Evolutionary conservation across 768 basidiomycete species (phyloP), one percentile per base, ranked within the genome.

Genomic region (Boletus edulis): DNA sequence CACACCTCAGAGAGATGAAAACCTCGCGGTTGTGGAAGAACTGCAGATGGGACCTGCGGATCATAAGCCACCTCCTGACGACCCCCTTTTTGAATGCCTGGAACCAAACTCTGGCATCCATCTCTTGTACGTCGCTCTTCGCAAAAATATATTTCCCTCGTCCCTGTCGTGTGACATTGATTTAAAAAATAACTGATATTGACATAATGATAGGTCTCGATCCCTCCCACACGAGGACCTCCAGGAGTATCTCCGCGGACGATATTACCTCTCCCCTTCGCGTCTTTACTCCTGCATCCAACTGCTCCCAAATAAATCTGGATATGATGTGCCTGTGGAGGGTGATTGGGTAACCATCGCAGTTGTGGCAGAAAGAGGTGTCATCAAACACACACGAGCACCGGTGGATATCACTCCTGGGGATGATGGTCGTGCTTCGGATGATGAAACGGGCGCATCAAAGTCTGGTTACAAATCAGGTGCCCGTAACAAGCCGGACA

Each of bases 341-440:
- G 91, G 91, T 3, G 97, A 98, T 70, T 98, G 93, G 90, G 81
- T 98, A 40, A 95, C 94, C 7, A 91, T 99, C 45, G 96, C 93
- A 3, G 95, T 98, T 5, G 85, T 99, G 14, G 96, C 94, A 3
- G 93, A 96, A 68, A 83, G 94, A 20, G 87, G 93, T 3, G 87
- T 86, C 8, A 76, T 95, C 66, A 85, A 82, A 59, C 81, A 85
- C 61, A 91, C 79, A 45, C 81, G 80, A 54, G 85, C 87, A 31
- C 88, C 87, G 46, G 82, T 87, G 18, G 69, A 66, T 38, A 67
- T 78, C 13, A 67, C 81, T 8, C 80, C 72, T 32, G 72, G 69
- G 12, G 76, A 75, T 27, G 80, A 83, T 46, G 79, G 76, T 7
- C 59, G 49, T 29, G 74, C 72, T 17, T 75, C 75, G 3, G 73